A percentile compares a stretch with the other conserved stretches of the same genome.
Evolutionary conservation across 305 asterid genomes (phyloP).

Genomic region (Andrographis paniculata): DNA sequence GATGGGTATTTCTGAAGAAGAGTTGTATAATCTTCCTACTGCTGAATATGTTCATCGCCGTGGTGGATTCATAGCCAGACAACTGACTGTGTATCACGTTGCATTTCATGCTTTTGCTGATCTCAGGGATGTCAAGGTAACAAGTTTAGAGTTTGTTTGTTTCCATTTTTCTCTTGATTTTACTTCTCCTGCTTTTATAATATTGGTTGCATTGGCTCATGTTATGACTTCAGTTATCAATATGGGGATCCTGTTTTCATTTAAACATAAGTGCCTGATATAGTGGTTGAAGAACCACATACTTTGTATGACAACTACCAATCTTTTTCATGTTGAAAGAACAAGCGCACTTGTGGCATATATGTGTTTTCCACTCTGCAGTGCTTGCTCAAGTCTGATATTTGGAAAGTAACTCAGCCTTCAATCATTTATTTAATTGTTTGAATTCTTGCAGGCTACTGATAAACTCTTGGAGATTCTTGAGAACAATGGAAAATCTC

Average conservation of each 20-base stretch:
- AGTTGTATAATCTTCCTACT: conserved; percentile 76
- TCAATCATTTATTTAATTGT: conserved; percentile 18
- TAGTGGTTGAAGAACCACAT: too few species aligned
- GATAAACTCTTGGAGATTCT: conserved; percentile 70
- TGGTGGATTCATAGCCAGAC: conserved; percentile 52
- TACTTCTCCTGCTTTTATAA: neutral
- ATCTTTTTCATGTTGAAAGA: too few species aligned
- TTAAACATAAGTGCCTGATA: too few species aligned
- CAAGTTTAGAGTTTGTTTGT: neutral
- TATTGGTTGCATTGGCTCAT: neutral
- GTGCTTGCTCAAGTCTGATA: conserved; percentile 11
- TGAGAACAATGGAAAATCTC: conserved; percentile 52
- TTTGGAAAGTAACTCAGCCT: conserved; percentile 3
- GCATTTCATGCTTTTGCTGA: conserved; percentile 86
- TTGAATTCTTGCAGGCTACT: conserved; percentile 48
- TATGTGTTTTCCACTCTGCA: neutral
- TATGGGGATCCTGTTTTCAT: too few species aligned
- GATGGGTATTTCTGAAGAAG: conserved; percentile 86
- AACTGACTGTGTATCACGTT: conserved; percentile 72
- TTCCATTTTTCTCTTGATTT: neutral
- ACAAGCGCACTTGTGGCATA: too few species aligned
- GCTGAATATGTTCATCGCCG: conserved; percentile 73
- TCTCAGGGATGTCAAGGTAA: conserved; percentile 69
- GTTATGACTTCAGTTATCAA: too few species aligned
- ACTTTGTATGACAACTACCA: too few species aligned